Conservation (phyloP, 805 yeast genomes). For the Candida insectalens region DNA sequence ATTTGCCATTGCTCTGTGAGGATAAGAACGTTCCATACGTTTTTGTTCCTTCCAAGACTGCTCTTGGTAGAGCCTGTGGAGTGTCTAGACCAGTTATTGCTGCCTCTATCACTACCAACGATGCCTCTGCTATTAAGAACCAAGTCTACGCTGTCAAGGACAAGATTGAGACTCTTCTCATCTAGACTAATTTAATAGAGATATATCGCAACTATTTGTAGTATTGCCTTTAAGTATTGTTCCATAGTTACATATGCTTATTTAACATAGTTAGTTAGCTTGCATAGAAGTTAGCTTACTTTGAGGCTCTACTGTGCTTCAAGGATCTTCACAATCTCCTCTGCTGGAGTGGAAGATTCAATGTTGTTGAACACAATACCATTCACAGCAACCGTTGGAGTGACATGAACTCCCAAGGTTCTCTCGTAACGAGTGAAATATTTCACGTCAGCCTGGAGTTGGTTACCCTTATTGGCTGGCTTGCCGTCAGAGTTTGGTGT, state of each 20-base stretch:
- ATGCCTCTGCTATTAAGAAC: slow-evolving; percentile 93
- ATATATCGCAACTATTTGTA: slow-evolving; percentile 21
- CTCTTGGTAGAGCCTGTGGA: slow-evolving; percentile 99
- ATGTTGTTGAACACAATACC: slow-evolving; percentile 52
- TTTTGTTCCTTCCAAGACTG: slow-evolving; percentile 96
- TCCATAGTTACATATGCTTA: neutral
- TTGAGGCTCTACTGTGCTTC: too few relatives aligned
- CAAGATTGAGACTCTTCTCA: slow-evolving; percentile 95
- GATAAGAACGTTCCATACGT: slow-evolving; percentile 99
- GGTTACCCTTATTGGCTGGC: slow-evolving; percentile 48
- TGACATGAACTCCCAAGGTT: slow-evolving; percentile 74
- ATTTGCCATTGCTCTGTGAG: slow-evolving; percentile 95
- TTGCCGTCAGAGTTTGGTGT: slow-evolving; percentile 19
- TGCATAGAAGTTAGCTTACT: too few relatives aligned
- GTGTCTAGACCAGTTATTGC: slow-evolving; percentile 99
- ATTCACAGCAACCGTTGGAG: slow-evolving; percentile 68
- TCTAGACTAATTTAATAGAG: slow-evolving; percentile 31
- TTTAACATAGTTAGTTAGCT: too few relatives aligned
- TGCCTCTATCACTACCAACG: slow-evolving; percentile 96
- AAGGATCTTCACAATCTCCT: slow-evolving; percentile 31
- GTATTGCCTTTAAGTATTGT: slow-evolving; percentile 30
- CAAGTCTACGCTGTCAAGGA: slow-evolving; percentile 97
- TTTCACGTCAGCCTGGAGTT: slow-evolving; percentile 52
- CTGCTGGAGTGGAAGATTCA: slow-evolving; percentile 51
- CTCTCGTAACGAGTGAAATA: slow-evolving; percentile 65